A percentile compares a stretch with the other conserved stretches of the same genome.
Evolutionary conservation across 192 early-diverging fungal genomes (phyloP).

Genomic region (Linnemannia exigua): DNA sequence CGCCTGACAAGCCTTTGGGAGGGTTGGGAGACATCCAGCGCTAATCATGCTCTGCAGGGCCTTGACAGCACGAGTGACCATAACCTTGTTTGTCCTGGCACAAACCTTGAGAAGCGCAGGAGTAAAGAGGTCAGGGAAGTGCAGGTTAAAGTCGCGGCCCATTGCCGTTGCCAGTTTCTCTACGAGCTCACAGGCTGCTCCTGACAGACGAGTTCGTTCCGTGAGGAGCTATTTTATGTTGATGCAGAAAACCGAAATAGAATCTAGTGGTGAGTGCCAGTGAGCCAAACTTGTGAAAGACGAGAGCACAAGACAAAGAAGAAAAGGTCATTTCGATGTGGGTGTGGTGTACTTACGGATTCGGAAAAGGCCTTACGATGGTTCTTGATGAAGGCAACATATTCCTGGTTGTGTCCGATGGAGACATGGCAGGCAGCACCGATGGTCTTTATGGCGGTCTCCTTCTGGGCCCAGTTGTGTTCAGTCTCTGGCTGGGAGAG

Average conservation of each 20-base stretch:
- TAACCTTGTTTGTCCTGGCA: conserved; percentile 82
- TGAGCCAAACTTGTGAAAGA: not conserved
- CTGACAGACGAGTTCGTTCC: conserved; percentile 83
- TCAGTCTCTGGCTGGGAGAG: conserved; percentile 54
- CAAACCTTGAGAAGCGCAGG: conserved; percentile 74
- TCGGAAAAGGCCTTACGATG: conserved; percentile 48
- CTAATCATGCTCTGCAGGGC: conserved; percentile 75
- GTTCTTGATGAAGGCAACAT: conserved; percentile 43
- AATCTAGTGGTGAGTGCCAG: conserved; percentile 6
- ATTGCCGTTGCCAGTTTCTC: conserved; percentile 73
- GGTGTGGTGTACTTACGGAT: conserved; percentile 20
- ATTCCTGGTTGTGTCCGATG: conserved; percentile 43
- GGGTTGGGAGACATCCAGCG: conserved; percentile 64
- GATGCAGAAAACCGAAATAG: conserved; percentile 8
- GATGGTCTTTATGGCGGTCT: conserved; percentile 41
- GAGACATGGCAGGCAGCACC: conserved; percentile 40
- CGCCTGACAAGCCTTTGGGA: conserved; percentile 69
- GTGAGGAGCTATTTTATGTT: conserved; percentile 69
- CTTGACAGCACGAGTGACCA: conserved; percentile 72
- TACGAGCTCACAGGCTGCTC: conserved; percentile 74
- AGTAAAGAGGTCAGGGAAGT: conserved; percentile 72
- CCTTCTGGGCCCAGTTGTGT: conserved; percentile 55
- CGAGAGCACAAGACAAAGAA: not conserved
- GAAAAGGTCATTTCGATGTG: not conserved
- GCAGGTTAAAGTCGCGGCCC: conserved; percentile 71